Base-by-base conservation (phyloP, 2,329 filamentous ascomycete species). In the Bipolaris zeicola region DNA sequence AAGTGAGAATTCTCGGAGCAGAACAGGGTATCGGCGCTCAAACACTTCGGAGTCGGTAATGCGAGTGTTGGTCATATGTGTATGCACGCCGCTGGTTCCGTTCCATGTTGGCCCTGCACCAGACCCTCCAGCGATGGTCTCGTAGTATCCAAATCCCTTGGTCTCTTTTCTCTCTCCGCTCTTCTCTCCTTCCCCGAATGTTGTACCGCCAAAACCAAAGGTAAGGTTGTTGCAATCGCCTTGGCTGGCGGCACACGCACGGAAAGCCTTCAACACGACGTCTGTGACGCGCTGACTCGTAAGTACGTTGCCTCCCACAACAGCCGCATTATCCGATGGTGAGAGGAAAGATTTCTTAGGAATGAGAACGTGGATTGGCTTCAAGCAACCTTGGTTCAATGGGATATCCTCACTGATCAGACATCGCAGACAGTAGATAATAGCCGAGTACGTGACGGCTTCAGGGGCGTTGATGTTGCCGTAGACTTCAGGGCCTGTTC, bases 211-310 rank as follows among this genome's bases (percentile, higher is more conserved):
- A 66, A 91, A 91, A 59, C 90, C 91, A 69, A 95, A 95, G 0
- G 91, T 94, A 5, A 95, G 82, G 73, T 94, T 94, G 76, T 95
- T 95, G 75, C 87, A 90, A 76, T 90, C 89, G 46, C 91, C 91
- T 70, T 95, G 91, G 18, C 82, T 86, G 34, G 91, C 91, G 5
- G 90, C 90, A 64, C 89, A 92, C 7, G 91, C 91, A 56, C 84
- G 81, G 81, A 95, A 95, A 1, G 90, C 90, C 64, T 87, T 89
- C 58, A 96, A 82, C 4, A 96, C 89, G 28, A 94, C 90, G 68
- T 96, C 91, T 2, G 90, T 94, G 20, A 96, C 87, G 46, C 91
- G 86, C 72, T 95, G 91, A 20, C 66, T 70, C 0, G 91, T 95
- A 7, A 94, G 81, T 0, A 93, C 90, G 69, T 94, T 95, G 52